Evolutionary conservation across 805 yeast genomes (phyloP).

Genomic region (Metschnikowia santaceciliae): DNA sequence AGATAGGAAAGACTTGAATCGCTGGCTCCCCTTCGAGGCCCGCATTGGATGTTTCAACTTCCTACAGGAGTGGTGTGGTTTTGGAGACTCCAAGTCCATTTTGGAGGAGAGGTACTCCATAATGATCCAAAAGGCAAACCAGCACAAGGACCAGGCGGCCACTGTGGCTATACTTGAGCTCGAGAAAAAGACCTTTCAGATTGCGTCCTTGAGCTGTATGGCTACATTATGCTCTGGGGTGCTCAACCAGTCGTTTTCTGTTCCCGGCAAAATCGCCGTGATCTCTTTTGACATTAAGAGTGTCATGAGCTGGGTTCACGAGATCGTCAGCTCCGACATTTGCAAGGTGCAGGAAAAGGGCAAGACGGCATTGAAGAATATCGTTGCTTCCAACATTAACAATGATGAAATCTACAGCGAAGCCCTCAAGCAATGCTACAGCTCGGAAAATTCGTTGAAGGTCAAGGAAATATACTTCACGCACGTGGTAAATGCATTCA

Average conservation of each 20-base stretch:
- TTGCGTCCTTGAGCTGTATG: constrained; percentile 78
- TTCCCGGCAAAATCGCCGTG: constrained; percentile 46
- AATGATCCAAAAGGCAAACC: constrained; percentile 46
- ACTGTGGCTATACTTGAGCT: constrained; percentile 76
- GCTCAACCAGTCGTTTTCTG: constrained; percentile 46
- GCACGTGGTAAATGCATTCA: constrained; percentile 61
- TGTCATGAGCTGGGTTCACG: constrained; percentile 76
- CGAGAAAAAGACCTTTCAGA: constrained; percentile 65
- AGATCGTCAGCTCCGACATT: constrained; percentile 57
- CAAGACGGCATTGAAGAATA: constrained; percentile 61
- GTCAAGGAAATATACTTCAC: constrained; percentile 68
- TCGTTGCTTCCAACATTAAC: constrained; percentile 57
- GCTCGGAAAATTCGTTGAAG: constrained; percentile 44
- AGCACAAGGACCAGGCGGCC: constrained; percentile 41
- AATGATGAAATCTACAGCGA: constrained; percentile 51
- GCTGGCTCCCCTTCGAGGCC: constrained; percentile 82
- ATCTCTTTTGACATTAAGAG: constrained; percentile 69
- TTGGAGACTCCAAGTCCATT: constrained; percentile 60
- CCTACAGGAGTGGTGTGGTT: constrained; percentile 93
- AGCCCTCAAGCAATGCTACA: constrained; percentile 69
- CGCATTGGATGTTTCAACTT: constrained; percentile 77
- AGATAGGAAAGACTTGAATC: constrained; percentile 33
- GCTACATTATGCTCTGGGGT: constrained; percentile 76
- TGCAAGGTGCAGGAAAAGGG: constrained; percentile 62
- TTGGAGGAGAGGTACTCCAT: constrained; percentile 63